These are phyloP conservation scores for Spiraea crenata DNA, from an alignment of 331 rosid species.

Conservation along the genomic window DNA sequence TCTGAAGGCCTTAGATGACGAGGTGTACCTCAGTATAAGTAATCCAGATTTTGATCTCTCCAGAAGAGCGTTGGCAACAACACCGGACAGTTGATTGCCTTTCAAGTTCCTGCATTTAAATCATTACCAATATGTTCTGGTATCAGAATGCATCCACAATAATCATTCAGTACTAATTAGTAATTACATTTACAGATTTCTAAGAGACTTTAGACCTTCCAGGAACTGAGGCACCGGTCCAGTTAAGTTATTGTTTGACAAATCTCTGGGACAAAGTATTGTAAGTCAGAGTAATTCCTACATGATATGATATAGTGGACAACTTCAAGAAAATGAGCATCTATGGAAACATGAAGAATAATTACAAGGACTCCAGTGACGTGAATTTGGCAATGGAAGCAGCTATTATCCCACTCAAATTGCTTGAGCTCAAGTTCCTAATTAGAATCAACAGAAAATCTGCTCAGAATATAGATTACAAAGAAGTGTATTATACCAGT, in stretches of 20 bases:
- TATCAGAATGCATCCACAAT: not conserved
- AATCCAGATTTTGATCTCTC: constrained; percentile 42
- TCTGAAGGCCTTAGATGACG: not conserved
- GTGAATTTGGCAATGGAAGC: constrained; percentile 50
- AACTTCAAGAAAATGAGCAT: not conserved
- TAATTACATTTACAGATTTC: constrained; percentile 47
- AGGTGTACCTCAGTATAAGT: constrained; percentile 56
- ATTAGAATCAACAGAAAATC: constrained; percentile 10
- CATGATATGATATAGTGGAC: not conserved
- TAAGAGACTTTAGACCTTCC: constrained; percentile 45
- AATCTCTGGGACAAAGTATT: constrained; percentile 48
- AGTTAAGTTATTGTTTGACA: constrained; percentile 54
- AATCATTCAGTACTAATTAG: no score
- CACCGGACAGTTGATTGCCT: constrained; percentile 65
- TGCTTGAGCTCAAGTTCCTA: constrained; percentile 64
- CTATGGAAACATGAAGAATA: not conserved
- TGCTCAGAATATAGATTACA: not conserved
- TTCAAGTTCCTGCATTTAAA: constrained; percentile 46
- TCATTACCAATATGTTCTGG: not conserved
- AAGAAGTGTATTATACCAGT: not conserved
- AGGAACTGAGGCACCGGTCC: constrained; percentile 64
- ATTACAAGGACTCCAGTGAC: constrained; percentile 61
- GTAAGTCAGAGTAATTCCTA: not conserved
- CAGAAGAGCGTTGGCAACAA: constrained; percentile 37
- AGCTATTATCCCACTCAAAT: constrained; percentile 49